Evolutionary conservation across 2,329 filamentous ascomycete genomes (phyloP).

Genomic region (Aspergillus fumigatus): DNA sequence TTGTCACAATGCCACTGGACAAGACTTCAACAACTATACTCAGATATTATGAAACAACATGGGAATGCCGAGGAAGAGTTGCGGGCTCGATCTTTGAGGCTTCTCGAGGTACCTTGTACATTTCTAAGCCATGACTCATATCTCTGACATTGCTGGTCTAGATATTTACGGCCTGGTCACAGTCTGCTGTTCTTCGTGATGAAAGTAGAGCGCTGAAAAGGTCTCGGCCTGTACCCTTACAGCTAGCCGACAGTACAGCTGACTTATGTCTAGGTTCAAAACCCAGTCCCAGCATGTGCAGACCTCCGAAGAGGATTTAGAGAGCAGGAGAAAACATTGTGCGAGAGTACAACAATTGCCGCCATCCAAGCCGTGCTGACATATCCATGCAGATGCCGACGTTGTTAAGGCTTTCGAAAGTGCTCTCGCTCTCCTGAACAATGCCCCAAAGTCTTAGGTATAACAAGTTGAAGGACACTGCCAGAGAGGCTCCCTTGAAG

Average conservation of each 20-base stretch:
- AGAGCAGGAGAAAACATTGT: constrained; percentile 78
- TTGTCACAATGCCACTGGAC: constrained; percentile 69
- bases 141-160: constrained; percentile 33
- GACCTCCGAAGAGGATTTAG: constrained; percentile 65
- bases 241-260: neutral
- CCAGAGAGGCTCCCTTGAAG: no score
- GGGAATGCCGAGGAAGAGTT: constrained; percentile 61
- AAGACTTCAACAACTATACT: constrained; percentile 67
- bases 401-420: constrained; percentile 47
- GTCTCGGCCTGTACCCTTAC: constrained; percentile 38
- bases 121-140: neutral
- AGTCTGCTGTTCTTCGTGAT: constrained; percentile 67
- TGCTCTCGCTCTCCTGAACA: constrained; percentile 42
- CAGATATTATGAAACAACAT: constrained; percentile 59
- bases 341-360: constrained; percentile 34
- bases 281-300: constrained; percentile 75
- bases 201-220: constrained; percentile 73
- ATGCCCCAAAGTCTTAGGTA: constrained; percentile 19
- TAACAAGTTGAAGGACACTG: neutral
- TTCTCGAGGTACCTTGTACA: constrained; percentile 55
- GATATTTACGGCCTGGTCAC: constrained; percentile 78
- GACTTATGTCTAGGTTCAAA: constrained; percentile 54
- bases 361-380: constrained; percentile 9
- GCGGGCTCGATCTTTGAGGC: constrained; percentile 60
- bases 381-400: constrained; percentile 32